A percentile compares a stretch with the other conserved stretches of the same genome.
Conservation (phyloP, 768 basidiomycete species). For the Leccinellum luteum region DNA sequence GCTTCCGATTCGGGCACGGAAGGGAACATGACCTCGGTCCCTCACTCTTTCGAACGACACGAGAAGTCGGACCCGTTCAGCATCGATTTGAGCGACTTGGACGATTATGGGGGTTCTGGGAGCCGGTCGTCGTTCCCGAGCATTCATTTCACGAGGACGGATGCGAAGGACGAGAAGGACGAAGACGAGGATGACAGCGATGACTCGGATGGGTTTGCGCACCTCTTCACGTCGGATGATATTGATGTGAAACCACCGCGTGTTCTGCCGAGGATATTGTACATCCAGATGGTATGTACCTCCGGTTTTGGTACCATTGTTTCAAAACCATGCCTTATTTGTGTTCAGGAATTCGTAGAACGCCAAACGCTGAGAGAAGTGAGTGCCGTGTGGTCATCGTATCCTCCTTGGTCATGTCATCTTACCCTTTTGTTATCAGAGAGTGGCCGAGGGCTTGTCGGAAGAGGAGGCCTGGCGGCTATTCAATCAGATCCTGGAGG, state of each 20-base stretch:
- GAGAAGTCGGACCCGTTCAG: constrained; percentile 58
- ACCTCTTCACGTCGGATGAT: constrained; percentile 37
- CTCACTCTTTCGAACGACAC: constrained; percentile 38
- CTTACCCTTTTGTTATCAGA: constrained; percentile 33
- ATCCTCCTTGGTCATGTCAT: not conserved
- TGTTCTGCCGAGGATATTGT: constrained; percentile 57
- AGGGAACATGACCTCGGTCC: constrained; percentile 57
- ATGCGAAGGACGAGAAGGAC: constrained; percentile 37
- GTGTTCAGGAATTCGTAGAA: constrained; percentile 78
- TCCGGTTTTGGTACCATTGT: not conserved
- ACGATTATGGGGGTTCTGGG: constrained; percentile 53
- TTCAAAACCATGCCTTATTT: not conserved
- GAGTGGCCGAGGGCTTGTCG: constrained; percentile 74
- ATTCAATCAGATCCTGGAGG: constrained; percentile 88
- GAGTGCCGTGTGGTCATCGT: not conserved
- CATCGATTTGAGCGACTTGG: constrained; percentile 60
- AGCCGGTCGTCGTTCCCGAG: constrained; percentile 72
- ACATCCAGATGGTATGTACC: constrained; percentile 87
- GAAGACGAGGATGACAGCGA: constrained; percentile 46
- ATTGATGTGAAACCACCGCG: constrained; percentile 27
- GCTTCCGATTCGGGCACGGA: constrained; percentile 38
- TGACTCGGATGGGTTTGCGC: constrained; percentile 32
- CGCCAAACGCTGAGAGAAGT: constrained; percentile 89
- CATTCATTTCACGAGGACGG: constrained; percentile 69
- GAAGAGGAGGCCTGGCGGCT: constrained; percentile 89